These are phyloP conservation scores for Leishmania amazonensis DNA, from an alignment of 208 protist genomes.

Conservation along the genomic window DNA sequence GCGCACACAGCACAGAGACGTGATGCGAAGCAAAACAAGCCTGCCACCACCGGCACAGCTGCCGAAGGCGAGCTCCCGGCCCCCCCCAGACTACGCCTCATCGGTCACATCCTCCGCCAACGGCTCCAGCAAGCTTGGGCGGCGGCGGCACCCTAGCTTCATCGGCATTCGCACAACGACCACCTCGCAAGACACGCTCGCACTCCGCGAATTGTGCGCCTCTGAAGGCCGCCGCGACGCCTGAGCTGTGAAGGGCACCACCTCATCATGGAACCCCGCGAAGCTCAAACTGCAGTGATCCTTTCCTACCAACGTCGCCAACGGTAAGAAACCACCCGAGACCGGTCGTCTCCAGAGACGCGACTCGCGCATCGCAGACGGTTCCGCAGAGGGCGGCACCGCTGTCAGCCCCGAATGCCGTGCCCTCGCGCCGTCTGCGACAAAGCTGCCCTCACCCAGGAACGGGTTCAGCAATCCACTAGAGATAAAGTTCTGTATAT, in stretches of 20 bases:
- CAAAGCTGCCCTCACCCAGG: neutral
- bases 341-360: neutral
- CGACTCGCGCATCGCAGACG: neutral
- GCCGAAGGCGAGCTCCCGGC: neutral
- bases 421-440: neutral
- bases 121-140: neutral
- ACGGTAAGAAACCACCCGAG: neutral
- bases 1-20: neutral
- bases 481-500: neutral
- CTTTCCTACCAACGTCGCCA: neutral
- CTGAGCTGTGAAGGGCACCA: neutral
- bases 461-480: neutral
- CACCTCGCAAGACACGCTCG: neutral
- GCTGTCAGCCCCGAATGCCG: neutral
- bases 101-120: neutral
- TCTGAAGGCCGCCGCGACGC: neutral
- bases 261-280: neutral
- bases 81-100: neutral
- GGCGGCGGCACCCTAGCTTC: neutral
- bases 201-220: neutral
- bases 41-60: neutral
- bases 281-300: neutral
- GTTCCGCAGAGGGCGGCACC: neutral
- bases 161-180: neutral
- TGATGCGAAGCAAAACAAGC: neutral